These are phyloP conservation scores for Phyllosticta citribraziliensis DNA, from an alignment of 2,329 filamentous ascomycete genomes.

Conservation along the genomic window DNA sequence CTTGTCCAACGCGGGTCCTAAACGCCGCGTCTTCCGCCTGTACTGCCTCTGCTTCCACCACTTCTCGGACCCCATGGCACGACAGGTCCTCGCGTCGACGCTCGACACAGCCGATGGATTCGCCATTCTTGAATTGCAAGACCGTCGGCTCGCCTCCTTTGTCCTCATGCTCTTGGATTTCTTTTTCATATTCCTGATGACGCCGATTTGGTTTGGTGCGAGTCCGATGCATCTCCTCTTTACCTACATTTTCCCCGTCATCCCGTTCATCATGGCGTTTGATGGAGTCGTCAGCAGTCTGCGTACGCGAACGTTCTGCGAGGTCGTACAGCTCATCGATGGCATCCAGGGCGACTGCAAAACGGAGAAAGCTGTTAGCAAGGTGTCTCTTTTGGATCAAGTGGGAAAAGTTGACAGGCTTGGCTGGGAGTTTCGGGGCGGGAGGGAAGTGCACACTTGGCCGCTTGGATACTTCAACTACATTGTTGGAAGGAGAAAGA, in stretches of 20 bases:
- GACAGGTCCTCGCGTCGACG: constrained; percentile 53
- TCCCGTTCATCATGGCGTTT: constrained; percentile 58
- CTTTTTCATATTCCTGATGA: constrained; percentile 43
- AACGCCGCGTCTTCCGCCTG: constrained; percentile 47
- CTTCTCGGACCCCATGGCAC: constrained; percentile 56
- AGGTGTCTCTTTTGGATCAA: constrained; percentile 1
- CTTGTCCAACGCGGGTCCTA: not conserved
- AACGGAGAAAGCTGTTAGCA: not conserved
- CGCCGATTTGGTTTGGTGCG: constrained; percentile 43
- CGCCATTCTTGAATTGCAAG: constrained; percentile 66
- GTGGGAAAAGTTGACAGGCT: constrained; percentile 29
- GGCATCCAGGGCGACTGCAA: constrained; percentile 10
- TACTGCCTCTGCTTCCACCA: constrained; percentile 72
- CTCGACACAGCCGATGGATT: constrained; percentile 57
- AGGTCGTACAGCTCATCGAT: constrained; percentile 50
- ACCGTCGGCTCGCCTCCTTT: constrained; percentile 35
- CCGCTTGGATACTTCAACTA: constrained; percentile 40
- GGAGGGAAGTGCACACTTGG: constrained; percentile 36
- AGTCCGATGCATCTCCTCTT: constrained; percentile 51
- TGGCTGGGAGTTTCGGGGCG: constrained; percentile 34
- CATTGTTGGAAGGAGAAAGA: constrained; percentile 25
- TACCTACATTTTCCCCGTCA: constrained; percentile 53
- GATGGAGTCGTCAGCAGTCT: constrained; percentile 61
- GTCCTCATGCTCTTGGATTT: constrained; percentile 24
- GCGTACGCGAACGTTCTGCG: constrained; percentile 55